phyloP scores from a whole-genome alignment of 345 rosid genomes.

The Bruguiera sexangula region DNA sequence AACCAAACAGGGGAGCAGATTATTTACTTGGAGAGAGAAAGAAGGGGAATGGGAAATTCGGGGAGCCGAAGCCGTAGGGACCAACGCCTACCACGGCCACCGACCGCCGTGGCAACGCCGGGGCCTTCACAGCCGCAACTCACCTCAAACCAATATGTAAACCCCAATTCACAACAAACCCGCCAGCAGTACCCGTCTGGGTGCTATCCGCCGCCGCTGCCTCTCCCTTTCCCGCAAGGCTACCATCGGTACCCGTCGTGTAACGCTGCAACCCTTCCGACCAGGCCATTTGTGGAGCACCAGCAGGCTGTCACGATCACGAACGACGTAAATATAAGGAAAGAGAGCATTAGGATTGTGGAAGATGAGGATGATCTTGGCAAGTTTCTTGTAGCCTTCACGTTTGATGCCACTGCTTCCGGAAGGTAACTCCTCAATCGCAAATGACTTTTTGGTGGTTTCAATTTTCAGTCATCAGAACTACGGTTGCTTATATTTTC shows the following conservation, averaged over 20 bases:
- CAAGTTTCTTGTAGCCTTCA: slow-evolving; percentile 65
- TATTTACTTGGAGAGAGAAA: background rate
- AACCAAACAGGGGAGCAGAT: background rate
- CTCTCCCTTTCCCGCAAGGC: slow-evolving; percentile 15
- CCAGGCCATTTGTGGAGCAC: slow-evolving; percentile 60
- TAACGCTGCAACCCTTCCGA: slow-evolving; percentile 39
- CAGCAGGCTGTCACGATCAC: slow-evolving; percentile 77
- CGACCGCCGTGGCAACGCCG: background rate
- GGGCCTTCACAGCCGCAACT: slow-evolving; percentile 18
- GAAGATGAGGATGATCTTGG: slow-evolving; percentile 60
- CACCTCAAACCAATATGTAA: slow-evolving; percentile 34
- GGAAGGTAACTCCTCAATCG: slow-evolving; percentile 48
- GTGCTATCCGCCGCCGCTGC: slow-evolving; percentile 24
- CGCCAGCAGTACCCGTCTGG: slow-evolving; percentile 23
- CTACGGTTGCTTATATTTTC: no score
- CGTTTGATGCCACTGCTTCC: slow-evolving; percentile 80
- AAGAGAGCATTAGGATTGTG: slow-evolving; percentile 64
- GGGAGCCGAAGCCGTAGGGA: background rate
- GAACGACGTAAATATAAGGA: slow-evolving; percentile 78
- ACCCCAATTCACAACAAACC: slow-evolving; percentile 19
- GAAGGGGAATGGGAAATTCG: background rate
- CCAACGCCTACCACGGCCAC: background rate
- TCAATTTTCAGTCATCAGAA: no score
- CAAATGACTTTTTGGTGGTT: background rate
- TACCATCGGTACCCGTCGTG: slow-evolving; percentile 35